Conservation (phyloP, 2,329 filamentous ascomycete genomes). For the Aspergillus ustus region DNA sequence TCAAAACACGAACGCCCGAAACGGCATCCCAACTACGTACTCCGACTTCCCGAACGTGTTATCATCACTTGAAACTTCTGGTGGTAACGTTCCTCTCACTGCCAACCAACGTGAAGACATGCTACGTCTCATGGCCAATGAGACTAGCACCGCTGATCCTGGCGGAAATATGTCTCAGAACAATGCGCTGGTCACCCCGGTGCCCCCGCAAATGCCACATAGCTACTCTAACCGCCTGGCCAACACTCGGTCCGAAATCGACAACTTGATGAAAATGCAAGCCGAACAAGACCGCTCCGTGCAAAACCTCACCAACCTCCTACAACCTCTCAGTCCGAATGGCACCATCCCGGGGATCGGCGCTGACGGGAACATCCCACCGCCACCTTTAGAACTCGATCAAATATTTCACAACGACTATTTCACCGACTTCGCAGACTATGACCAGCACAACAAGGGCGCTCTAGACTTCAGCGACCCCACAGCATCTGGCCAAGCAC, state of each 20-base stretch:
- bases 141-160: constrained; percentile 49
- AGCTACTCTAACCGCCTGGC: constrained; percentile 57
- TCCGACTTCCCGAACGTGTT: constrained; percentile 52
- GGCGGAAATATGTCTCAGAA: constrained; percentile 48
- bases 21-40: constrained; percentile 42
- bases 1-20: constrained; percentile 52
- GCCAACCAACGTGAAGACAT: constrained; percentile 53
- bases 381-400: constrained; percentile 58
- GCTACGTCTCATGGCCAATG: constrained; percentile 53
- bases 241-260: constrained; percentile 74
- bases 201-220: constrained; percentile 58
- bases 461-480: constrained; percentile 31
- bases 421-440: constrained; percentile 51
- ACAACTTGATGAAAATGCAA: constrained; percentile 77
- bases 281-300: constrained; percentile 78
- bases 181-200: constrained; percentile 62
- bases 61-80: constrained; percentile 49
- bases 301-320: constrained; percentile 71
- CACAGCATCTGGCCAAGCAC: constrained; percentile 22
- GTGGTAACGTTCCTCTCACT: constrained; percentile 49
- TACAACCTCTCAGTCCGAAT: constrained; percentile 80
- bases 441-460: constrained; percentile 34
- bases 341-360: constrained; percentile 74
- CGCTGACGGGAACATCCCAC: constrained; percentile 47
- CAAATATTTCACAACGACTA: constrained; percentile 64